Conservation (phyloP, 176 grass and related monocot genomes). For the Carex pumila region DNA sequence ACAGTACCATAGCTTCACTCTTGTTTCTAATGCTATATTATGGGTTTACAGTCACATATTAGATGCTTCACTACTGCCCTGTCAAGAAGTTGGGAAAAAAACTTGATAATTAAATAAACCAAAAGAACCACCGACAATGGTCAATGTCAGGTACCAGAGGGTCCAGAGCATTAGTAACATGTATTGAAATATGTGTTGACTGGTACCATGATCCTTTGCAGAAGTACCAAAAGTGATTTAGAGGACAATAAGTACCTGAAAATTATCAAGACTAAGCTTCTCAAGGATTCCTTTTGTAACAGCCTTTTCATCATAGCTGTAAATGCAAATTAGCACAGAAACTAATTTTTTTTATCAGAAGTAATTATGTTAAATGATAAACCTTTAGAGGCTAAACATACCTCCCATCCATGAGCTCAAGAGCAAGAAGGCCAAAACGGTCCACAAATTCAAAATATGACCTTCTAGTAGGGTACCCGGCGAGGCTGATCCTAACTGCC, state of each 20-base stretch:
- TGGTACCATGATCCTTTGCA: not conserved
- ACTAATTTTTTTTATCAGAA: constrained; percentile 5
- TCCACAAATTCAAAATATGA: constrained; percentile 96
- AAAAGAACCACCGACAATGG: not conserved
- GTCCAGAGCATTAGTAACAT: not conserved
- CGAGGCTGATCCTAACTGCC: constrained; percentile 98
- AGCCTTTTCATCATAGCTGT: constrained; percentile 75
- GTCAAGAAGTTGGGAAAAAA: not conserved
- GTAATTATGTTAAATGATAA: constrained; percentile 23
- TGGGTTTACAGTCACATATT: not conserved
- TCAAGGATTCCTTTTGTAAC: constrained; percentile 65
- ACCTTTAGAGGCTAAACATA: constrained; percentile 24
- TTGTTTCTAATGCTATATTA: not conserved
- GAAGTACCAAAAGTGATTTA: not conserved
- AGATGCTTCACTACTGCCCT: not conserved
- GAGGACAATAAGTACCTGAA: constrained; percentile 51
- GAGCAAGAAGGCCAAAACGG: constrained; percentile 84
- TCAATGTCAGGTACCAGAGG: not conserved
- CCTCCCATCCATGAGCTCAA: constrained; percentile 66
- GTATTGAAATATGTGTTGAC: not conserved
- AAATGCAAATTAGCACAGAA: not conserved
- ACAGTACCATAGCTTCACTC: no score
- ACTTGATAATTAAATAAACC: not conserved
- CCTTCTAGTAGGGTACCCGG: constrained; percentile 94
- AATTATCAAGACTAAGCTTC: constrained; percentile 85